Evolutionary conservation across 2,329 filamentous ascomycete species (phyloP).

Genomic region (Alternaria incomplexa): DNA sequence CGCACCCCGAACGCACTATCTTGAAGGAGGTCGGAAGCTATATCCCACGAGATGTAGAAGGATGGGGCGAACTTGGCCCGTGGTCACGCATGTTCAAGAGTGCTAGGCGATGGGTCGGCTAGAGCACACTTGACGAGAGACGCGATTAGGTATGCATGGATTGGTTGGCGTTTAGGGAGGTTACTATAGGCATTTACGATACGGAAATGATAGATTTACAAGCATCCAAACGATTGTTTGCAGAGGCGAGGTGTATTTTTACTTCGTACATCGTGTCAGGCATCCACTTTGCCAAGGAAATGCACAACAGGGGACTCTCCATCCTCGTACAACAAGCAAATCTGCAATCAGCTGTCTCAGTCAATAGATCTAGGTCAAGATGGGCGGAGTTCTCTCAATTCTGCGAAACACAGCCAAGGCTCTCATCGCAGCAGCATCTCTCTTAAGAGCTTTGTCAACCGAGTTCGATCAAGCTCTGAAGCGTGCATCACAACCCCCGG

Average conservation of each 20-base stretch:
- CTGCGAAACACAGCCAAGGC: not conserved
- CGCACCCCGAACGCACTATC: slow-evolving; percentile 89
- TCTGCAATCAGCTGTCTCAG: not conserved
- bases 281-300: not conserved
- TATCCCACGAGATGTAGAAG: slow-evolving; percentile 65
- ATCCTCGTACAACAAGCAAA: not conserved
- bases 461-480: slow-evolving; percentile 13
- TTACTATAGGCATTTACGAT: not conserved
- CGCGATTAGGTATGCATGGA: not conserved
- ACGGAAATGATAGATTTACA: slow-evolving; percentile 4
- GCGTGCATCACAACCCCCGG: slow-evolving; percentile 12
- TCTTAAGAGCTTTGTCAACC: slow-evolving; percentile 3
- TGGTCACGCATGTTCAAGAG: slow-evolving; percentile 89
- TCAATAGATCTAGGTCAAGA: not conserved
- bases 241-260: not conserved
- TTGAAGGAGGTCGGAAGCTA: slow-evolving; percentile 80
- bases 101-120: slow-evolving; percentile 85
- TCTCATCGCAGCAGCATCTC: not conserved
- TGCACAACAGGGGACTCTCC: not conserved
- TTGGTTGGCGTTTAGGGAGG: not conserved
- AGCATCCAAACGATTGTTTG: not conserved
- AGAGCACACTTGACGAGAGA: not conserved
- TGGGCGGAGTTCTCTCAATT: not conserved
- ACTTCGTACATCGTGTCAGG: not conserved
- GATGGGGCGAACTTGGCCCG: slow-evolving; percentile 82